Base-by-base conservation (phyloP, 805 yeast species). In the Metschnikowia koreensis region DNA sequence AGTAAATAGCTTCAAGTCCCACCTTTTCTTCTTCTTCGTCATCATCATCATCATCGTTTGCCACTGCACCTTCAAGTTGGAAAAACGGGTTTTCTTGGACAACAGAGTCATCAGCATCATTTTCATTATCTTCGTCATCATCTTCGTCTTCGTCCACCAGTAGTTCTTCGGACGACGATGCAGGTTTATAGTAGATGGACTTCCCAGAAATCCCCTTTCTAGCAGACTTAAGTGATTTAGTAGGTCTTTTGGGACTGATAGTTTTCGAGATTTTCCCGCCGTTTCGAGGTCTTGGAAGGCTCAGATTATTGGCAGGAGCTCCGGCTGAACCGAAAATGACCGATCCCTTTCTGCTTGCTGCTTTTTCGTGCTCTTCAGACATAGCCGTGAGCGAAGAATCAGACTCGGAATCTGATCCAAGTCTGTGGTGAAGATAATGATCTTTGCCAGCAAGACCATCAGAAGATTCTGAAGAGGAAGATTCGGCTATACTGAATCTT, bases 311-410 rank as follows among this genome's bases (percentile, higher is more conserved):
- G 38, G 40, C 9, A n/a, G 27, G 40, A 10, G 38, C 33, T 10
- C 16, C 29, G 3, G 40, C 7, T 2, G 47, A 13, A 26, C 48
- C 52, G 29, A 57, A 51, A 36, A 55, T 46, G n/a, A 50, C 60
- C 0, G 61, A 51, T 15, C 58, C 59, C 28, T 46, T 52, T 26
- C 58, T 46, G 42, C 53, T 52, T 16, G 54, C 58, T 1, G 52
- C 54, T 2, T 49, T 45, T 27, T 56, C 60, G n/a, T 58, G 61
- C 27, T 57, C 51, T 29, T 60, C 63, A 1, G 62, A 60, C 53
- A 73, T 74, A 1, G 75, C 77, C 0, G 77, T 74, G 33, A 74
- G 60, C 0, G 77, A 72, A 13, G 73, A 68, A 45, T 74, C 79
- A 1, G 74, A 67, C 42, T 70, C 74, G 28, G 61, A 56, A 31